Percentiles rank a stretch among this genome's conserved stretches.
Conservation (phyloP, 2,329 filamentous ascomycete species). For the Sporothrix euskadiensis region DNA sequence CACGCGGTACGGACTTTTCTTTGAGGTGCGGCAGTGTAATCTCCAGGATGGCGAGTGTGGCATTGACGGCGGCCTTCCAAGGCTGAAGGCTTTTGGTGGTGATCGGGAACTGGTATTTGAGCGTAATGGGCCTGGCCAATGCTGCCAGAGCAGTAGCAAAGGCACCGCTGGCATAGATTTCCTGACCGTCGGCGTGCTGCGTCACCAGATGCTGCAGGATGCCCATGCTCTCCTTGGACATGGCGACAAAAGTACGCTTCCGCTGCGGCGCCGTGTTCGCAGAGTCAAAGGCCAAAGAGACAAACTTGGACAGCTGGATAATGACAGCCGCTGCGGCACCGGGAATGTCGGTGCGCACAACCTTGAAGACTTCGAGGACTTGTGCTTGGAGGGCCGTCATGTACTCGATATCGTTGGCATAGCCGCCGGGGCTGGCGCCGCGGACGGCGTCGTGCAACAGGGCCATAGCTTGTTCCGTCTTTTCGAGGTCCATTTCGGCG, state of each 20-base stretch:
- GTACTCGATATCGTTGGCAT: conserved; percentile 71
- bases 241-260: conserved; percentile 81
- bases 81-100: conserved; percentile 69
- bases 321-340: conserved; percentile 70
- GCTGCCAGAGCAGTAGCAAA: conserved; percentile 65
- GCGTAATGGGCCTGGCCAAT: conserved; percentile 66
- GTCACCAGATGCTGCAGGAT: conserved; percentile 64
- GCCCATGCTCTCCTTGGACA: conserved; percentile 79
- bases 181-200: conserved; percentile 59
- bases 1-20: conserved; percentile 48
- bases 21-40: conserved; percentile 63
- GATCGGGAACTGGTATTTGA: conserved; percentile 78
- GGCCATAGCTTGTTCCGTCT: conserved; percentile 66
- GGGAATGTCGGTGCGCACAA: conserved; percentile 65
- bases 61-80: conserved; percentile 78
- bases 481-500: conserved; percentile 60
- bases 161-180: conserved; percentile 69
- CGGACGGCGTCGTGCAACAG: conserved; percentile 72
- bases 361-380: conserved; percentile 66
- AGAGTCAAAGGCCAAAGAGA: conserved; percentile 65
- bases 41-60: conserved; percentile 67
- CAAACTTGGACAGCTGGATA: conserved; percentile 67
- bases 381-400: conserved; percentile 71
- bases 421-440: conserved; percentile 65
- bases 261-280: conserved; percentile 37